phyloP scores from a whole-genome alignment of 495 filamentous ascomycete genomes.

The Tetracladium setigerum region DNA sequence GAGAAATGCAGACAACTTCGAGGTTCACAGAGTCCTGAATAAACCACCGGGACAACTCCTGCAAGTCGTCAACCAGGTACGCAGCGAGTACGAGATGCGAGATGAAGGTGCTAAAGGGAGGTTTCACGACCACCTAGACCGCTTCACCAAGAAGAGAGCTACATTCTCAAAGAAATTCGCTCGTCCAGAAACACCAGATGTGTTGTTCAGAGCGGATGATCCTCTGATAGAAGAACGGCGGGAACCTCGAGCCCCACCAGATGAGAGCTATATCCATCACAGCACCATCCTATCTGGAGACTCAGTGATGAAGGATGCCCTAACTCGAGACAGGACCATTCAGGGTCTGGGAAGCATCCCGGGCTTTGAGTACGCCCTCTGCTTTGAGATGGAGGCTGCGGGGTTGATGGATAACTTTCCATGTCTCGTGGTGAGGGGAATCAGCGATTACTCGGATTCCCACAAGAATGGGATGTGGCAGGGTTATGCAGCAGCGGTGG shows the following conservation, averaged over 20 bases:
- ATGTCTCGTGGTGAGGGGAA: slow-evolving; percentile 32
- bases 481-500: slow-evolving; percentile 24
- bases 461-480: slow-evolving; percentile 34
- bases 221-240: too few species aligned
- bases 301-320: slow-evolving; percentile 29
- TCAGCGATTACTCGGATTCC: slow-evolving; percentile 33
- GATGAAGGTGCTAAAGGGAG: too few species aligned
- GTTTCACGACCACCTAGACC: too few species aligned
- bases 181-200: too few species aligned
- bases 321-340: slow-evolving; percentile 24
- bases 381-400: slow-evolving; percentile 42
- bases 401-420: slow-evolving; percentile 26
- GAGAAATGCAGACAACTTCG: neutral
- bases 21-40: neutral
- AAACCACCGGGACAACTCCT: neutral
- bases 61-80: neutral
- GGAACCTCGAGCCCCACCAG: neutral
- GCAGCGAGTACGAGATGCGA: too few species aligned
- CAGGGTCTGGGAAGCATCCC: slow-evolving; percentile 16
- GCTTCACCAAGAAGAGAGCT: too few species aligned
- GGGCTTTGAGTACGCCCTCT: slow-evolving; percentile 3
- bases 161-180: too few species aligned
- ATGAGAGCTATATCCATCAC: slow-evolving; percentile 20
- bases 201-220: too few species aligned
- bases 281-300: slow-evolving; percentile 36